These are phyloP conservation scores for Claviceps fusiformis DNA, from an alignment of 2,329 filamentous ascomycete species.

Conservation along the genomic window DNA sequence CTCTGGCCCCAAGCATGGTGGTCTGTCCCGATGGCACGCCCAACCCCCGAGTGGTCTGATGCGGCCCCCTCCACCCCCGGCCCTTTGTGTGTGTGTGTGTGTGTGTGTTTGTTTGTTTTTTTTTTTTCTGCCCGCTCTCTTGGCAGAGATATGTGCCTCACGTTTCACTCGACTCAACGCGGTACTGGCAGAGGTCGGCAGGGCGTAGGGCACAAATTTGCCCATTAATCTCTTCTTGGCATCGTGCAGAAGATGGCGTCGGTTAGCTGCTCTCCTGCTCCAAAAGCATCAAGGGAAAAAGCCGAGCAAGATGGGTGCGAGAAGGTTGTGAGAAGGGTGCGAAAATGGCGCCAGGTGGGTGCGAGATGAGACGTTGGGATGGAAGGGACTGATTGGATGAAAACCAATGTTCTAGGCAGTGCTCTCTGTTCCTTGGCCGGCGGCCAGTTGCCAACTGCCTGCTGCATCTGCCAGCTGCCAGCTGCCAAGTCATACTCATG, in stretches of 20 bases:
- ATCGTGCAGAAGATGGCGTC: constrained; percentile 1
- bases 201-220: neutral
- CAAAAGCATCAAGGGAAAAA: neutral
- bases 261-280: neutral
- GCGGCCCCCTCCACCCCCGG: neutral
- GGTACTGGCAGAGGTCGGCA: neutral
- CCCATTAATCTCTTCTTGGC: neutral
- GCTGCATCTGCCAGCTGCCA: neutral
- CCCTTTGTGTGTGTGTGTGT: no score
- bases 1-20: neutral
- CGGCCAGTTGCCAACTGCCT: neutral
- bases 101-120: no score
- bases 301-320: neutral
- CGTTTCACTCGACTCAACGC: neutral
- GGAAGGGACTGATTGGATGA: neutral
- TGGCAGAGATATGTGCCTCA: neutral
- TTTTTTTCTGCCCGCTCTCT: neutral
- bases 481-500: no score
- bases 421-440: neutral
- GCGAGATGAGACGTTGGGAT: neutral
- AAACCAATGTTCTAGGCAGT: neutral
- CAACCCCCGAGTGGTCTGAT: neutral
- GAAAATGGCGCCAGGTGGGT: no score
- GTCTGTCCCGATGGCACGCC: neutral
- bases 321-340: no score